Evolutionary conservation across 345 rosid species (phyloP).

Genomic region (Gossypium stocksii): DNA sequence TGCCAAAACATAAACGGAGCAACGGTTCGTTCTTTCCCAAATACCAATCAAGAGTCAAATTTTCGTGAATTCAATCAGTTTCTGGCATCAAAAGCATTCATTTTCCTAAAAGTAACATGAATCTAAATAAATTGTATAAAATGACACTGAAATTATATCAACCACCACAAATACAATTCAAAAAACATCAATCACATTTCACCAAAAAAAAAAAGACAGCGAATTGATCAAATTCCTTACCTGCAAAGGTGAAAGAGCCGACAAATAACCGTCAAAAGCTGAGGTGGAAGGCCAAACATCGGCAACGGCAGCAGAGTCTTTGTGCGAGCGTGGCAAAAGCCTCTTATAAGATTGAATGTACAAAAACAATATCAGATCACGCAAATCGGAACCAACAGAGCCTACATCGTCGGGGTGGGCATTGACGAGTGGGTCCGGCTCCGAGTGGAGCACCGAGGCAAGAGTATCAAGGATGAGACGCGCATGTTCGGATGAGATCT

Average conservation of each 20-base stretch:
- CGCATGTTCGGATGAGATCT: conserved; percentile 86
- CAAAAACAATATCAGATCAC: conserved; percentile 79
- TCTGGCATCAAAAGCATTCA: not conserved
- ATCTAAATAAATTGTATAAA: not conserved
- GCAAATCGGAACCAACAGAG: conserved; percentile 70
- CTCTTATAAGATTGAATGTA: conserved; percentile 95
- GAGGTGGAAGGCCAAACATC: conserved; percentile 99
- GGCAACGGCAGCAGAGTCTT: conserved; percentile 89
- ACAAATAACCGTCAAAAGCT: conserved; percentile 92
- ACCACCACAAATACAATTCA: not conserved
- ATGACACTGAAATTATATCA: not conserved
- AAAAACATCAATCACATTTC: conserved; percentile 13
- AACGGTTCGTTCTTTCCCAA: not conserved
- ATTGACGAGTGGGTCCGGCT: conserved; percentile 66
- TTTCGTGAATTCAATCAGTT: not conserved
- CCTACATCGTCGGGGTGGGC: conserved; percentile 54
- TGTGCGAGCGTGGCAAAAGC: conserved; percentile 84
- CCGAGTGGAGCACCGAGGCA: conserved; percentile 76
- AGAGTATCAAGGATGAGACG: conserved; percentile 83
- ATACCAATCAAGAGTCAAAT: not conserved
- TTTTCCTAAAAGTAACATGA: not conserved
- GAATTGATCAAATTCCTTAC: conserved; percentile 29
- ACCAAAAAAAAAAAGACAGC: not conserved
- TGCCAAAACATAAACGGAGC: not conserved
- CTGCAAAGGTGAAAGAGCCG: conserved; percentile 97